Evolutionary conservation across 495 filamentous ascomycete species (phyloP).

Genomic region (Pseudoneurospora amorphoporcata): DNA sequence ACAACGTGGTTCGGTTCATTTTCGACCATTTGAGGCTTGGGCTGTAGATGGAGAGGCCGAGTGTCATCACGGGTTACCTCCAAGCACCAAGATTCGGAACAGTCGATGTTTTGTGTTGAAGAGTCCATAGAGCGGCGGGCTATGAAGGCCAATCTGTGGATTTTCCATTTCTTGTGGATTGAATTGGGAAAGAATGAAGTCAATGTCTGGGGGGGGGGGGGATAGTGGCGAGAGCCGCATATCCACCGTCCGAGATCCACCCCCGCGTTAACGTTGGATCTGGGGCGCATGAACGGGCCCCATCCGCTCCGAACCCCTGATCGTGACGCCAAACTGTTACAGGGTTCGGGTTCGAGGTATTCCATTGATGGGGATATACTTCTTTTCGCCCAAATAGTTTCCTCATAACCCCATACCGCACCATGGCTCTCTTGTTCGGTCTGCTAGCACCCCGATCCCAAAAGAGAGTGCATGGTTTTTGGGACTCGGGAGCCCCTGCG

Average conservation of each 20-base stretch:
- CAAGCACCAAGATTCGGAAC: background rate
- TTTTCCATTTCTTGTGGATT: background rate
- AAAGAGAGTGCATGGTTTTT: background rate
- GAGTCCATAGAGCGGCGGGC: background rate
- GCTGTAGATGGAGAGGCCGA: background rate
- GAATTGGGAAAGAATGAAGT: background rate
- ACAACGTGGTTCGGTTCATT: background rate
- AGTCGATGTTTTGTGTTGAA: background rate
- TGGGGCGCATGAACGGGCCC: background rate
- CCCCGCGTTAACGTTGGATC: background rate
- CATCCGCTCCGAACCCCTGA: background rate
- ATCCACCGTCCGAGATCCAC: background rate
- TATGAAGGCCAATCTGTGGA: background rate
- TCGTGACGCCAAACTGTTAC: background rate
- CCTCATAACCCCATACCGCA: background rate
- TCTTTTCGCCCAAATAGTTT: background rate
- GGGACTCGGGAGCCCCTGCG: background rate
- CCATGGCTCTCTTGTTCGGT: background rate
- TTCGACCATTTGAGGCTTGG: background rate
- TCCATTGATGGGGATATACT: background rate
- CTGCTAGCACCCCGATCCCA: background rate
- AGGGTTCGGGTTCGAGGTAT: background rate
- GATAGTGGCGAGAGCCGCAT: background rate
- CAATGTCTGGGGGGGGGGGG: background rate
- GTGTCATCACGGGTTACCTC: background rate